phyloP scores from a whole-genome alignment of 2,329 filamentous ascomycete species.

The Stemphylium lycopersici region DNA sequence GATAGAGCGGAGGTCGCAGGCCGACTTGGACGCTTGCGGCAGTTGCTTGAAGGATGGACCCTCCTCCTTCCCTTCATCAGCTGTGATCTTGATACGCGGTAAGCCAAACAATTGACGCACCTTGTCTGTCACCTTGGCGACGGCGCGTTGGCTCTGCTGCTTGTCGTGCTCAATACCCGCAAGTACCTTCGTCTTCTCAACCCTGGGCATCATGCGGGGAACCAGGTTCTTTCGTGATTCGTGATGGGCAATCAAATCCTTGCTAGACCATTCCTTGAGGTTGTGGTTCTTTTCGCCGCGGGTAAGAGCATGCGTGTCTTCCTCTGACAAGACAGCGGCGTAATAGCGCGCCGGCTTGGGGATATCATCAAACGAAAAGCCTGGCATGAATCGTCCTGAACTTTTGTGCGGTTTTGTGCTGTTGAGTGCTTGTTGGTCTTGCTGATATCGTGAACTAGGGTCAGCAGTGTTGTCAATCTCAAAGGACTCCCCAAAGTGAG shows the following conservation, averaged over 20 bases:
- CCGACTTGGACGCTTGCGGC: constrained; percentile 7
- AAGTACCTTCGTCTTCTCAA: constrained; percentile 9
- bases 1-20: constrained; percentile 11
- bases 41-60: constrained; percentile 12
- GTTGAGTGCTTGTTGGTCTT: background rate
- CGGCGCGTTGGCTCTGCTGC: constrained; percentile 9
- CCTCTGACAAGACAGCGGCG: constrained; percentile 17
- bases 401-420: background rate
- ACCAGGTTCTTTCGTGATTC: constrained; percentile 16
- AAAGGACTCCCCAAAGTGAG: background rate
- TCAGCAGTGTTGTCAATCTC: background rate
- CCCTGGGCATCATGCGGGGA: constrained; percentile 11
- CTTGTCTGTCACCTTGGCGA: constrained; percentile 7
- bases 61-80: constrained; percentile 3
- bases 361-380: background rate
- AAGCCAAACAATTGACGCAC: constrained; percentile 14
- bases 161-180: constrained; percentile 17
- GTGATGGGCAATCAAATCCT: constrained; percentile 16
- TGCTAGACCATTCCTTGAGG: constrained; percentile 19
- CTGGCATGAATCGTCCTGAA: background rate
- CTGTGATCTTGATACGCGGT: constrained; percentile 11
- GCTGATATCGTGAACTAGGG: background rate
- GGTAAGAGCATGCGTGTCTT: constrained; percentile 24
- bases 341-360: constrained; percentile 29
- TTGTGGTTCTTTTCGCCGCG: constrained; percentile 28